Percentiles rank a stretch among this genome's conserved stretches.
phyloP scores from a whole-genome alignment of 306 rosid species.

The Alnus rubra region DNA sequence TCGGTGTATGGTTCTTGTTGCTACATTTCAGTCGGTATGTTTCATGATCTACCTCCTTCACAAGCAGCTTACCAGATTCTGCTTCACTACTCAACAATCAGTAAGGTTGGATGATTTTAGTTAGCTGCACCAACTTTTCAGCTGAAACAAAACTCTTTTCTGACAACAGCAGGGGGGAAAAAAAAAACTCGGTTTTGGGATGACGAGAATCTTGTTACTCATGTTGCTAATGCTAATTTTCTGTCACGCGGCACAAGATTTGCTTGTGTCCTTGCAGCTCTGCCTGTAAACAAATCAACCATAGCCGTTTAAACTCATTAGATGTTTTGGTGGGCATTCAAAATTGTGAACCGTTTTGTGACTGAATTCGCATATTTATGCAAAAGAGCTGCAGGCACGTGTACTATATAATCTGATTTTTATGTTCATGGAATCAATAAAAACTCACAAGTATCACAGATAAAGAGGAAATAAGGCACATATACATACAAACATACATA shows the following conservation, averaged over 20 bases:
- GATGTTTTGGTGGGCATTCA: constrained; percentile 3
- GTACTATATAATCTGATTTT: background rate
- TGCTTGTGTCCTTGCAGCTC: constrained; percentile 40
- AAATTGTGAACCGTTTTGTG: too few relatives aligned
- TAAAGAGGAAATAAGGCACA: too few relatives aligned
- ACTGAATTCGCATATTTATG: background rate
- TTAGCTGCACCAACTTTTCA: background rate
- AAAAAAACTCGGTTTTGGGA: background rate
- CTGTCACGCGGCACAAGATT: constrained; percentile 39
- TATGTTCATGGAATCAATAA: background rate
- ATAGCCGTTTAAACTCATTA: background rate
- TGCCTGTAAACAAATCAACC: constrained; percentile 50
- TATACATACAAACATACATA: background rate
- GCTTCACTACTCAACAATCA: background rate
- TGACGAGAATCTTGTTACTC: constrained; percentile 7
- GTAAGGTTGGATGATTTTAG: background rate
- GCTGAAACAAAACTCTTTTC: too few relatives aligned
- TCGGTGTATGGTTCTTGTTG: too few relatives aligned
- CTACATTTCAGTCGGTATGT: too few relatives aligned
- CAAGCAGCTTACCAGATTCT: background rate
- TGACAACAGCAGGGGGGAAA: too few relatives aligned
- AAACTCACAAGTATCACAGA: background rate
- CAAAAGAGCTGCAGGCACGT: background rate
- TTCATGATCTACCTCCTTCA: background rate
- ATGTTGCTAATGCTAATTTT: constrained; percentile 38